Conservation (phyloP, 2,329 filamentous ascomycete species). For the Fusarium sp. region DNA sequence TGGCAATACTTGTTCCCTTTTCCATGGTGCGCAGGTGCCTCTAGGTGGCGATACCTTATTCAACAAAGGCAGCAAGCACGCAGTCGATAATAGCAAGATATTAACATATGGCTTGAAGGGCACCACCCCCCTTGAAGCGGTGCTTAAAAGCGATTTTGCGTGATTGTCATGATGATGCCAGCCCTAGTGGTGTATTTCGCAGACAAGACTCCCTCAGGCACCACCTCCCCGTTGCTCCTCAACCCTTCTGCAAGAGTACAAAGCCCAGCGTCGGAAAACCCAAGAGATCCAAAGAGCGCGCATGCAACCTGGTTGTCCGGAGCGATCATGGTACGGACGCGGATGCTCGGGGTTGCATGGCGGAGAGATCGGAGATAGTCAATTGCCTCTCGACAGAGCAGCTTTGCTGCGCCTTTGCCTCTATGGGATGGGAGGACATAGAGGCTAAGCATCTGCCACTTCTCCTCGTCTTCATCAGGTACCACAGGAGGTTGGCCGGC, state of each 20-base stretch:
- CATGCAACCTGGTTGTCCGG: neutral
- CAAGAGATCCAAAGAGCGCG: neutral
- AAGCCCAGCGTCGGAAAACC: neutral
- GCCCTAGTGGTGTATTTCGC: neutral
- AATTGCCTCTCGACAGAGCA: neutral
- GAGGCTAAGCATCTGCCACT: neutral
- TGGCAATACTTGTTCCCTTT: too few species aligned
- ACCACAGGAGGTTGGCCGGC: neutral
- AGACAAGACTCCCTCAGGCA: neutral
- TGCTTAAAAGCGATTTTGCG: neutral
- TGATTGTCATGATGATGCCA: neutral
- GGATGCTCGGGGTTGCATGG: neutral
- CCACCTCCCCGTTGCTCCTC: neutral
- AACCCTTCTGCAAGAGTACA: neutral
- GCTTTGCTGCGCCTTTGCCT: neutral
- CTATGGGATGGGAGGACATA: neutral
- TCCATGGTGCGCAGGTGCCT: too few species aligned
- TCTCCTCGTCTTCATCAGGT: neutral
- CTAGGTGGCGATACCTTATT: too few species aligned
- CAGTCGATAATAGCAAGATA: too few species aligned
- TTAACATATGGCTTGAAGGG: too few species aligned
- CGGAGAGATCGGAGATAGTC: neutral
- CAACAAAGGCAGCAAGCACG: too few species aligned
- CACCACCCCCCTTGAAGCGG: neutral
- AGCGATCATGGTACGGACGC: neutral